Conservation (phyloP, 345 rosid genomes). For the Populus ilicifolia region DNA sequence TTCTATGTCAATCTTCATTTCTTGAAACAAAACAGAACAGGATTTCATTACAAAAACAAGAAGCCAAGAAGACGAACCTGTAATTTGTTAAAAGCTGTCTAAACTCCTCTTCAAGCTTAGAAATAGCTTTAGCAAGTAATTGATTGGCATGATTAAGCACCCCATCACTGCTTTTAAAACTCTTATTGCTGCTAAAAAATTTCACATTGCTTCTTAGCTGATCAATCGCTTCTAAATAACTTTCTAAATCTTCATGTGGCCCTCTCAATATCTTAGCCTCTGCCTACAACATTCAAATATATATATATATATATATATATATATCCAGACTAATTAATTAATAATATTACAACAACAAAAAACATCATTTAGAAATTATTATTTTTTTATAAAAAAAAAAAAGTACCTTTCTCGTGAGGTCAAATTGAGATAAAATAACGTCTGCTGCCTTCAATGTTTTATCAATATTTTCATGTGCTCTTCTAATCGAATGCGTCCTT, state of each 20-base stretch:
- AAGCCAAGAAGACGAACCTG: constrained; percentile 47
- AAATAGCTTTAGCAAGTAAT: constrained; percentile 72
- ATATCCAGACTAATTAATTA: background rate
- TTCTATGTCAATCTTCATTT: background rate
- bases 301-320: background rate
- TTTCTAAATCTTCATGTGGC: constrained; percentile 92
- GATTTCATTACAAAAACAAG: background rate
- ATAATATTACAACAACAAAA: background rate
- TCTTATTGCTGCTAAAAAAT: constrained; percentile 63
- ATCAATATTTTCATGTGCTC: constrained; percentile 88
- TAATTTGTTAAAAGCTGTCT: constrained; percentile 63
- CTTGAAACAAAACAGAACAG: background rate
- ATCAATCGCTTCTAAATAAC: constrained; percentile 86
- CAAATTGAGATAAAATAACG: constrained; percentile 70
- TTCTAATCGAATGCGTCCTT: constrained; percentile 84
- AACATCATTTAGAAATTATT: background rate
- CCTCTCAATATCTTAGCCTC: constrained; percentile 97
- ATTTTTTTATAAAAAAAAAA: background rate
- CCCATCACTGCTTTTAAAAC: constrained; percentile 57
- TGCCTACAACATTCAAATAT: constrained; percentile 40
- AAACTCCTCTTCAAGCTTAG: constrained; percentile 93
- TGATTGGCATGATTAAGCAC: constrained; percentile 62
- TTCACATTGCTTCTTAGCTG: constrained; percentile 64
- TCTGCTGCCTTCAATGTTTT: constrained; percentile 76
- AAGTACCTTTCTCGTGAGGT: constrained; percentile 62